Evolutionary conservation across 192 early-diverging fungal species (phyloP).

Genomic region (Backusella tuberculispora): DNA sequence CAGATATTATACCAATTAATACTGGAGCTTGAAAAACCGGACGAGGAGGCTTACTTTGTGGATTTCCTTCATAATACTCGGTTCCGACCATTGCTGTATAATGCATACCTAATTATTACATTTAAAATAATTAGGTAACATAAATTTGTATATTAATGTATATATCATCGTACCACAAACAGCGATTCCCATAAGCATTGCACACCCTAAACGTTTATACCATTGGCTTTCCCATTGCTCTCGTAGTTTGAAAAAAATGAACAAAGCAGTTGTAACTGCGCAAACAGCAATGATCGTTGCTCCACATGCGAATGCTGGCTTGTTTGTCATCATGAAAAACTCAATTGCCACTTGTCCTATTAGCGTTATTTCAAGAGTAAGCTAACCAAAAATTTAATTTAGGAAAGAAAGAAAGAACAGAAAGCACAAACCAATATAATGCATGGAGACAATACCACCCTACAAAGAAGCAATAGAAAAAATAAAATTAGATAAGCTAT

Average conservation of each 20-base stretch:
- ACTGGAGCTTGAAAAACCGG: background rate
- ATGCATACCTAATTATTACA: slow-evolving; percentile 40
- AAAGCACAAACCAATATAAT: slow-evolving; percentile 38
- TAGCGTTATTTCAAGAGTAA: background rate
- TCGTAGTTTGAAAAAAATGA: slow-evolving; percentile 53
- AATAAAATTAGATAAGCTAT: background rate
- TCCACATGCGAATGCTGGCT: slow-evolving; percentile 25
- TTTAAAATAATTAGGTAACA: slow-evolving; percentile 9
- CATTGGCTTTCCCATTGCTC: slow-evolving; percentile 49
- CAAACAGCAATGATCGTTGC: slow-evolving; percentile 41
- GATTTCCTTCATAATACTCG: slow-evolving; percentile 26
- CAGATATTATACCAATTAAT: slow-evolving; percentile 23
- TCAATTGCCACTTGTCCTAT: slow-evolving; percentile 44
- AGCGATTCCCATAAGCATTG: slow-evolving; percentile 48
- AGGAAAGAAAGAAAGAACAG: background rate
- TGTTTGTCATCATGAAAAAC: slow-evolving; percentile 29
- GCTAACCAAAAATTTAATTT: background rate
- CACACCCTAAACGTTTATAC: slow-evolving; percentile 53
- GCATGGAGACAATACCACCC: slow-evolving; percentile 40
- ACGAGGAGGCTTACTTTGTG: background rate
- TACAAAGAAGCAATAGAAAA: background rate
- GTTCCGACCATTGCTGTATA: slow-evolving; percentile 44
- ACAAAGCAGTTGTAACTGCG: slow-evolving; percentile 45
- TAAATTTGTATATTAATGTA: background rate
- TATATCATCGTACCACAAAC: slow-evolving; percentile 40